phyloP scores from a whole-genome alignment of 164 flowering plant genomes.

The Chloranthus sessilifolius region DNA sequence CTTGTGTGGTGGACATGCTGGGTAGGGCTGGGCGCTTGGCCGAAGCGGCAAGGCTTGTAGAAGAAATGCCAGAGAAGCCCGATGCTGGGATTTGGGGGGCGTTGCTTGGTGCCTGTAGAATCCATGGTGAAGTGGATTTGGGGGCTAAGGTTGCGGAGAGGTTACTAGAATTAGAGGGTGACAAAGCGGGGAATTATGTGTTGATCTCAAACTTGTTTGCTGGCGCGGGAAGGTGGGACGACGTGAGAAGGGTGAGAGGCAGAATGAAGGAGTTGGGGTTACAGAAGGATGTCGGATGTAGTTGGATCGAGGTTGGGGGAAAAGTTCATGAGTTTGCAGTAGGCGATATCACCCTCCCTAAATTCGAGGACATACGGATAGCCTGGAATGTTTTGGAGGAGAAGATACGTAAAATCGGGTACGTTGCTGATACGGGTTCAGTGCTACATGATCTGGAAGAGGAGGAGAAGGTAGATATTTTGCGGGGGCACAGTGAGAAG shows the following conservation, averaged over 20 bases:
- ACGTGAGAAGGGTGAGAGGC: slow-evolving; percentile 48
- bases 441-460: slow-evolving; percentile 59
- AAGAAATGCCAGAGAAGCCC: slow-evolving; percentile 51
- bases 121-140: slow-evolving; percentile 29
- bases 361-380: slow-evolving; percentile 23
- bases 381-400: slow-evolving; percentile 42
- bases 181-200: slow-evolving; percentile 37
- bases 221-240: slow-evolving; percentile 53
- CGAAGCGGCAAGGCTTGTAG: slow-evolving; percentile 38
- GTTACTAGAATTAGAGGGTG: slow-evolving; percentile 43
- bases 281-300: slow-evolving; percentile 50
- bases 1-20: slow-evolving; percentile 64
- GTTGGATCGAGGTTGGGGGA: slow-evolving; percentile 65
- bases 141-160: slow-evolving; percentile 42
- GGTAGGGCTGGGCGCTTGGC: slow-evolving; percentile 53
- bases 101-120: slow-evolving; percentile 55
- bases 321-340: slow-evolving; percentile 38
- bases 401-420: slow-evolving; percentile 40
- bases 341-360: slow-evolving; percentile 28
- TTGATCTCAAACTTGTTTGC: slow-evolving; percentile 56
- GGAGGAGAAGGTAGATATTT: slow-evolving; percentile 40
- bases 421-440: slow-evolving; percentile 37
- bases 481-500: slow-evolving; percentile 62
- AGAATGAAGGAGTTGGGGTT: slow-evolving; percentile 52
- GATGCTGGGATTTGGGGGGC: slow-evolving; percentile 62